These are phyloP conservation scores for Moniliella sp. DNA, from an alignment of 1,284 basidiomycete genomes.

Conservation along the genomic window DNA sequence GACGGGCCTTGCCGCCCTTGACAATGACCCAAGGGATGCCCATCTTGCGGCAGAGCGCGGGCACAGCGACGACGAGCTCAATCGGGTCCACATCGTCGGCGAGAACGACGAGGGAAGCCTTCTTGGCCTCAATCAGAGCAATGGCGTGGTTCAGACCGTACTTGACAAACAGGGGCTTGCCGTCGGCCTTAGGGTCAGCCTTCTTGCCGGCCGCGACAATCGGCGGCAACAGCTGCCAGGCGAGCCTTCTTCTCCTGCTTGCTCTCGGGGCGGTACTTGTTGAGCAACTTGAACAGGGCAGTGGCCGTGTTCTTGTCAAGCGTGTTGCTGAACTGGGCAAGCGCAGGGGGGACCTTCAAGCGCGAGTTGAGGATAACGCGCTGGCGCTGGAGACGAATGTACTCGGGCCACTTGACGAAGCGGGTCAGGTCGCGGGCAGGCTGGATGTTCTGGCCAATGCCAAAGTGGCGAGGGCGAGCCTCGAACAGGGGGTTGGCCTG, in stretches of 20 bases:
- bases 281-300: conserved; percentile 86
- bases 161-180: conserved; percentile 72
- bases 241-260: conserved; percentile 96
- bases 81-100: conserved; percentile 97
- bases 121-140: conserved; percentile 75
- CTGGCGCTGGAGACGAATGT: conserved; percentile 90
- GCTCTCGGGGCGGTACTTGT: conserved; percentile 81
- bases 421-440: conserved; percentile 76
- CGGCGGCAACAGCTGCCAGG: conserved; percentile 54
- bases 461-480: conserved; percentile 69
- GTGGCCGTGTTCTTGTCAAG: conserved; percentile 99
- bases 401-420: conserved; percentile 99
- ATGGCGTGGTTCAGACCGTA: conserved; percentile 92
- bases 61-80: conserved; percentile 80
- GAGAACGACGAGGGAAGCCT: conserved; percentile 85
- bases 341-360: conserved; percentile 91
- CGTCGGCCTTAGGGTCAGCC: conserved; percentile 30
- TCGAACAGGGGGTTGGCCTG: conserved; percentile 97
- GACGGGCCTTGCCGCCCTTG: conserved; percentile 82
- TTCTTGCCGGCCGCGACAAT: conserved; percentile 47
- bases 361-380: conserved; percentile 96
- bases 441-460: conserved; percentile 85
- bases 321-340: conserved; percentile 90
- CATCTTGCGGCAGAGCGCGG: conserved; percentile 96
- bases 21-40: conserved; percentile 94